Conservation (phyloP, 2,329 filamentous ascomycete genomes). For the Cadophora sp. region DNA sequence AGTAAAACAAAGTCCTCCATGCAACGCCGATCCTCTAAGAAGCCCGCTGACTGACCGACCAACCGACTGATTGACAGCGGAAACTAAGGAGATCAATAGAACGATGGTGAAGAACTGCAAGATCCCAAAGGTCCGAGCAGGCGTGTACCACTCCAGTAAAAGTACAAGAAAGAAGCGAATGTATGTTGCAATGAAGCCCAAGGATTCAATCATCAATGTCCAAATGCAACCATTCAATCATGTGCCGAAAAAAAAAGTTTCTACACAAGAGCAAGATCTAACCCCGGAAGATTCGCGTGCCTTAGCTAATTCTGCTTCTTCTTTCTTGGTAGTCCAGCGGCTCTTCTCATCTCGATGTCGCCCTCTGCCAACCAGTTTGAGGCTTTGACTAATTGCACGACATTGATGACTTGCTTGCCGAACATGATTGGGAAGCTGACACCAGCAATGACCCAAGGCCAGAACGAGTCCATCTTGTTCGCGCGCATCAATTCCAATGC, state of each 20-base stretch:
- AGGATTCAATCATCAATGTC: conserved; percentile 15
- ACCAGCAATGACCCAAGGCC: conserved; percentile 81
- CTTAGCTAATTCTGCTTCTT: conserved; percentile 41
- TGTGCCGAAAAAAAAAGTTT: conserved; percentile 9
- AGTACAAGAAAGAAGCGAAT: conserved; percentile 26
- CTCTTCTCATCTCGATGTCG: conserved; percentile 72
- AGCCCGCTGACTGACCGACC: conserved; percentile 11
- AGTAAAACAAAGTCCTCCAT: conserved; percentile 17
- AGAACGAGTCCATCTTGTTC: conserved; percentile 85
- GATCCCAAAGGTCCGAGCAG: conserved; percentile 21
- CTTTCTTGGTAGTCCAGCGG: conserved; percentile 59
- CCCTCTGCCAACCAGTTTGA: conserved; percentile 92
- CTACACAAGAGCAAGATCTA: background rate
- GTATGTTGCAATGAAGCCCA: conserved; percentile 19
- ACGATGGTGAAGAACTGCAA: conserved; percentile 23
- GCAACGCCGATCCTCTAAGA: conserved; percentile 31
- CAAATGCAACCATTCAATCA: conserved; percentile 17
- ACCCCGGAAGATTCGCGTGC: background rate
- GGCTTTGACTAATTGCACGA: conserved; percentile 92
- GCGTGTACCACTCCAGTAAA: conserved; percentile 27
- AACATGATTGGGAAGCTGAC: conserved; percentile 87
- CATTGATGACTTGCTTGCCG: conserved; percentile 91
- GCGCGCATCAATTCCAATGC: conserved; percentile 91
- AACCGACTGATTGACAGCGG: conserved; percentile 26
- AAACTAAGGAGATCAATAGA: conserved; percentile 27